Base-by-base conservation (phyloP, 768 basidiomycete species). In the Mycena pura region DNA sequence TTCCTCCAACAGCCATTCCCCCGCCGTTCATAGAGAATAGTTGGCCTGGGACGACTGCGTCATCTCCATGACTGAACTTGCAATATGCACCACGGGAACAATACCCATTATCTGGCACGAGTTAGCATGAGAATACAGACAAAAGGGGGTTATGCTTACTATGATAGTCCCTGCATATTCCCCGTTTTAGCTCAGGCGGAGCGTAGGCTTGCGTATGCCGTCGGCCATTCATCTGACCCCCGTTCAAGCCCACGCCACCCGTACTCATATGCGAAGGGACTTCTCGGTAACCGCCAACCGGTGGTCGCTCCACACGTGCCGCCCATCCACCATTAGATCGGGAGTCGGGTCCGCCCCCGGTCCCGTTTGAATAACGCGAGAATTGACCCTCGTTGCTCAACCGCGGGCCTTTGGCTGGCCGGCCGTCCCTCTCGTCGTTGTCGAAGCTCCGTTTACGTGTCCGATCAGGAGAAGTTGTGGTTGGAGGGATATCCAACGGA, bases 61-160 rank as follows among this genome's bases (percentile, higher is more conserved):
- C 93, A 2, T 93, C 92, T 34, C 92, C 94, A 68, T 99, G 96
- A 61, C 92, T 94, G 75, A 87, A 98, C 71, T 93, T 95, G 82
- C 96, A 99, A 61, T 84, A 83, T 19, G 85, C 88, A 45, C 96
- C 96, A 29, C 95, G 87, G 38, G 92, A 86, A 68, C 96, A 99
- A 76, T 89, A 97, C 1, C 96, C 96, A 59, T 88, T 88, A 71
- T 96, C 96, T 98, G 8, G 48, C 9, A 61, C 43, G 6, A 56
- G 52, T 55, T 58, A 54, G 40, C 14, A 39, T 40, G 25, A 64
- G 40, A 52, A 46, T 29, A 32, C 19, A 25, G 36, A 32, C 55
- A 24, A 41, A 46, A 46, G 36, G 5, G 47, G 32, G 54, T 3
- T 19, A 44, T 13, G 83, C 95, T 70, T 70, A 96, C 96, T 93